Evolutionary conservation across 345 rosid species (phyloP), one percentile per base, ranked within the genome.

Genomic region (Ceriops tagal): DNA sequence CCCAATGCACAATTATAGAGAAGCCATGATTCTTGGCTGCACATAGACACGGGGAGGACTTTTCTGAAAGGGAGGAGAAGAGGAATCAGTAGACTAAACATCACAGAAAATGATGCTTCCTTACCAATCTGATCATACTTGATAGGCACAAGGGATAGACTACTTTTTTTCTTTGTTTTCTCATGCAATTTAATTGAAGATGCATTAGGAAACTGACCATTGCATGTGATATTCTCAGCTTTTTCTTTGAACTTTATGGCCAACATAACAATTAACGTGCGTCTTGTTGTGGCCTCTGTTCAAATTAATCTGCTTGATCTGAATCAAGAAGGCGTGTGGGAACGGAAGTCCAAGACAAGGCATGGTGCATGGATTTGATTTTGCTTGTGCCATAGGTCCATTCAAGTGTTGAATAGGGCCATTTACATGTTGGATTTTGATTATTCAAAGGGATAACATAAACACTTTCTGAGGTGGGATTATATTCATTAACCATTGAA

Each of bases 21-120:
- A 58, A 73, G 63, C 75, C 77, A 74, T 72, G 75, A 76, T 82
- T 79, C 77, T 71, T 74, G 83, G 79, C 72, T 77, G 75, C 74
- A 73, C 77, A 71, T 62, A 67, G 70, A 77, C 78, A 72, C 71
- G 67, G 64, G 46, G 11, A 61, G 47, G 51, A 56, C 62, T 64
- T 73, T 71, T 73, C 27, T 1, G 65, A 39, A 39, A 58, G 67
- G 47, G 64, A 47, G 32, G 66, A 67, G 64, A 66, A 74, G 66
- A n/a, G 31, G 2, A 26, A 46, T 31, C 9, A 32, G 68, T 57
- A 65, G 61, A 65, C 65, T 53, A 60, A 65, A 69, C 75, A 49
- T 46, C 72, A 59, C 52, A 76, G 62, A 71, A 78, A 80, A 80
- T 73, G 79, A 80, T 75, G 77, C 84, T 78, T 75, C 65, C 60